Evolutionary conservation across 2,329 filamentous ascomycete species (phyloP), one percentile per base, ranked within the genome.

Genomic region (Aspergillus aculeatinus): DNA sequence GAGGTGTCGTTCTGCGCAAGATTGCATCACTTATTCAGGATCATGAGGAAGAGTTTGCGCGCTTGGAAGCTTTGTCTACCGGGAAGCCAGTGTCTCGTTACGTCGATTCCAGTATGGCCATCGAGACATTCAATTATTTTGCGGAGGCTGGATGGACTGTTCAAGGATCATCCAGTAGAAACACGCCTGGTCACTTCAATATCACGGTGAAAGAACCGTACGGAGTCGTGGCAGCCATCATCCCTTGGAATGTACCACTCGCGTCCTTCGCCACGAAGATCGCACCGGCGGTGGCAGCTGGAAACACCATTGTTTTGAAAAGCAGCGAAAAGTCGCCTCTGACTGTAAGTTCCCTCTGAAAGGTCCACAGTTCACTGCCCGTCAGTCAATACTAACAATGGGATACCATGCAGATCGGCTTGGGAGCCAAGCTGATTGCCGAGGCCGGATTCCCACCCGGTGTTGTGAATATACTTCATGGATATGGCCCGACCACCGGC

Each of bases 251-350:
- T 62, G 77, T 76, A 0, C 79, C 83, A 0, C 64, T 84, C 2
- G 57, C 79, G 1, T 80, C 81, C 62, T 76, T 82, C 29, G 74
- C 71, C 0, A 70, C 72, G 72, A 88, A 89, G 72, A 74, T 86
- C 35, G 85, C 83, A 2, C 85, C 86, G 0, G 86, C 85, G 0
- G 75, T 89, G 31, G 84, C 85, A 1, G 80, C 81, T 50, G 85
- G 85, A 39, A 88, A 88, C 67, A 83, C 80, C 23, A 81, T 89
- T 47, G 73, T 89, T 2, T 70, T 88, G 31, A 89, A 89, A 74
- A 83, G 84, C 10, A 85, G 82, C 60, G 86, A 89, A 74, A 81
- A 86, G 65, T 84, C 86, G 0, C 87, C 87, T 0, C 72, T 89
- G 55, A 84, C 83, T 2, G 82, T 83, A 64, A 67, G 73, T 9